Conservation (phyloP, 768 basidiomycete genomes). For the Podaxis rugospora region DNA sequence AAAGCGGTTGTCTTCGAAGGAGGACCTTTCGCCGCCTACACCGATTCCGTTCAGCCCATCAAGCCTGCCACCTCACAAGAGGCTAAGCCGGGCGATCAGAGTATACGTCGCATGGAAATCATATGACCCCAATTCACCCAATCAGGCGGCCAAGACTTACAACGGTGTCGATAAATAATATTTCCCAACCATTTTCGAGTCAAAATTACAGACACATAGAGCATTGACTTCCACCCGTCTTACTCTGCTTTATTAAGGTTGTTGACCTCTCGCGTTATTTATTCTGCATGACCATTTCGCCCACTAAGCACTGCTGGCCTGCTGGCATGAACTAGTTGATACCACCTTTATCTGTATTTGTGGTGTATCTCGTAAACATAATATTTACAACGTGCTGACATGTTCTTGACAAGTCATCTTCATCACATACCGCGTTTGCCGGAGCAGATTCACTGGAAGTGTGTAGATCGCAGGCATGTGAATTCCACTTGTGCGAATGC, state of each 20-base stretch:
- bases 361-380: neutral
- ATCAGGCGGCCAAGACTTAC: conserved; percentile 1
- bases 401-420: too few relatives aligned
- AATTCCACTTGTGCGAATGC: too few relatives aligned
- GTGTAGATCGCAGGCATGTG: too few relatives aligned
- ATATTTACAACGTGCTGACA: neutral
- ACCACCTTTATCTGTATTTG: neutral
- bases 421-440: too few relatives aligned
- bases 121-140: conserved; percentile 7
- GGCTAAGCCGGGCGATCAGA: conserved; percentile 49
- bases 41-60: conserved; percentile 13
- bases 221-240: neutral
- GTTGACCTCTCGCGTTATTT: neutral
- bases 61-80: conserved; percentile 25
- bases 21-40: conserved; percentile 1
- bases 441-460: too few relatives aligned
- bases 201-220: neutral
- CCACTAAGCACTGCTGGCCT: neutral
- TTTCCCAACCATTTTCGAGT: neutral
- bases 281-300: neutral
- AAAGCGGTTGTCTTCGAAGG: conserved; percentile 9
- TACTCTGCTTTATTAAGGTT: neutral
- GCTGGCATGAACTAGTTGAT: neutral
- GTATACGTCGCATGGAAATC: conserved; percentile 58
- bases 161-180: neutral